A percentile compares a stretch with the other conserved stretches of the same genome.
These are phyloP conservation scores for Breviolum minutum DNA, from an alignment of 73 alveolate genomes.

Conservation along the genomic window DNA sequence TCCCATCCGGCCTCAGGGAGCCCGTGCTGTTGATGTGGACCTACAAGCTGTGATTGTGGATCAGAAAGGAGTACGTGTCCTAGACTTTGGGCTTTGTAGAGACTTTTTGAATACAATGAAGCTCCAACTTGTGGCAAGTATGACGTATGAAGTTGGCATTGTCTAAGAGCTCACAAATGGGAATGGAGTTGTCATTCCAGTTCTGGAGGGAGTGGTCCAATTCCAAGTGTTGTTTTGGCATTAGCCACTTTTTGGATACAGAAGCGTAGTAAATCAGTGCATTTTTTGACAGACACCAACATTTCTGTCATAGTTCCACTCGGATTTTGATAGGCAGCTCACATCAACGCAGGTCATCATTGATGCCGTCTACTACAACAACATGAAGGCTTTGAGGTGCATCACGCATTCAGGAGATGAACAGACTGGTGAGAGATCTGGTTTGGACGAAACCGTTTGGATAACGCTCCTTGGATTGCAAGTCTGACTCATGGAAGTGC, in stretches of 20 bases:
- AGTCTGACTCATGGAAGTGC: neutral
- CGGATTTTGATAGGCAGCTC: neutral
- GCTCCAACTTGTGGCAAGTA: neutral
- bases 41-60: conserved; percentile 85
- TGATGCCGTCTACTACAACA: conserved; percentile 91
- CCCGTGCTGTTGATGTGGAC: conserved; percentile 59
- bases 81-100: neutral
- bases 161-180: no score
- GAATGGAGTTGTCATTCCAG: no score
- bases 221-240: neutral
- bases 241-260: neutral
- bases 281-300: neutral
- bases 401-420: conserved; percentile 93
- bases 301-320: neutral
- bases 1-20: neutral
- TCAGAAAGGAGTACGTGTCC: conserved; percentile 26
- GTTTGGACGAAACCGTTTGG: conserved; percentile 91
- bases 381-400: conserved; percentile 91
- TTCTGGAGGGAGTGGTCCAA: neutral
- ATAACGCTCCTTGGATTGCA: conserved; percentile 7
- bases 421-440: conserved; percentile 81
- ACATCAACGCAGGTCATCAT: conserved; percentile 41
- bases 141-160: neutral
- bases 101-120: neutral
- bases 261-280: neutral